phyloP scores from a whole-genome alignment of 148 eudicot species.

The Mesembryanthemum crystallinum region DNA sequence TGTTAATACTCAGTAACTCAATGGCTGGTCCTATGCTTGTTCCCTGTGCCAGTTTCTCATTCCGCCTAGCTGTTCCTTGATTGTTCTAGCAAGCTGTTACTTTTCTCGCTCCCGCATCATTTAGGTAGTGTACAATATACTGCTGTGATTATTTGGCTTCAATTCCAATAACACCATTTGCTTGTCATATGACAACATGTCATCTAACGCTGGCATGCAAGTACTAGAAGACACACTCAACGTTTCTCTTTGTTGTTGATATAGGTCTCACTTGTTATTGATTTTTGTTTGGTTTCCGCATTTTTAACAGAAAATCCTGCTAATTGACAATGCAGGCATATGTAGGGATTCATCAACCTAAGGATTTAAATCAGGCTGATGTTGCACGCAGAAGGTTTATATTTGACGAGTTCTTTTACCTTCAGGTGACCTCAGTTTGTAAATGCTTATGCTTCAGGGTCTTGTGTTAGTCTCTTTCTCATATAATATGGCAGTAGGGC shows the following conservation, averaged over 20 bases:
- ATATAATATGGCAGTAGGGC: not conserved
- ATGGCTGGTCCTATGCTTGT: no score
- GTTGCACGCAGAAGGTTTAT: constrained; percentile 87
- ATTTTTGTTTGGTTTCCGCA: constrained; percentile 5
- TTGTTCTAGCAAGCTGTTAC: no score
- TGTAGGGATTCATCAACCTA: constrained; percentile 86
- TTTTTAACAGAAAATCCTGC: not conserved
- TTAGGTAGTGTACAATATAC: no score
- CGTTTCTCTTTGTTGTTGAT: not conserved
- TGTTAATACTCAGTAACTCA: no score
- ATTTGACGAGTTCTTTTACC: constrained; percentile 96
- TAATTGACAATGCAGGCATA: constrained; percentile 60
- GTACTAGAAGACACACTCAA: not conserved
- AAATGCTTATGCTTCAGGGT: not conserved
- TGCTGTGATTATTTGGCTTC: no score
- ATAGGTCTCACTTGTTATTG: not conserved
- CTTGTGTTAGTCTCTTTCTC: not conserved
- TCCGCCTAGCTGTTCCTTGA: no score
- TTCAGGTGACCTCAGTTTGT: constrained; percentile 56
- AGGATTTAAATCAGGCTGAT: constrained; percentile 59
- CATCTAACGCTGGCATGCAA: not conserved
- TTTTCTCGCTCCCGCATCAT: not conserved
- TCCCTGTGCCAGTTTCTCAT: no score
- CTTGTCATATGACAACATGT: not conserved
- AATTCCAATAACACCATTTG: not conserved